Percentiles rank a stretch among this genome's conserved stretches.
Evolutionary conservation across 2,329 filamentous ascomycete genomes (phyloP).

Genomic region (Tolypocladium tundrense): DNA sequence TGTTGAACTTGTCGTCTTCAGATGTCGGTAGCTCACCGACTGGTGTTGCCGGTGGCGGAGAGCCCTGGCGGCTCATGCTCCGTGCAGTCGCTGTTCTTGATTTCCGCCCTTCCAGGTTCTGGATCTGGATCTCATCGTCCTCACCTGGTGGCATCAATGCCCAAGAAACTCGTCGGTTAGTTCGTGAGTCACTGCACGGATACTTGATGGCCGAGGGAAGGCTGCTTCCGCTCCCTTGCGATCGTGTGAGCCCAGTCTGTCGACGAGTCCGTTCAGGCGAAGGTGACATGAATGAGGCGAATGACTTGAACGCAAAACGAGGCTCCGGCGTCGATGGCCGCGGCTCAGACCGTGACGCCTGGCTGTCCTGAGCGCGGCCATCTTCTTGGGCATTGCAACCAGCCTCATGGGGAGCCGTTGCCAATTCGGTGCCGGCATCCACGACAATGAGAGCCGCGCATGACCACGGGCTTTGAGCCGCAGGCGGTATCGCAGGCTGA

Average conservation of each 20-base stretch:
- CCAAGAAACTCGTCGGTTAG: slow-evolving; percentile 26
- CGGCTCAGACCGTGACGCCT: neutral
- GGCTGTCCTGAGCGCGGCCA: neutral
- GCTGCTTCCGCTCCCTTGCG: slow-evolving; percentile 11
- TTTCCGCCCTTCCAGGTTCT: neutral
- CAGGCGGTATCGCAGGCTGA: neutral
- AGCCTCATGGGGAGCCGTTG: neutral
- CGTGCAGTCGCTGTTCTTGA: slow-evolving; percentile 2
- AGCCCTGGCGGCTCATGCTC: slow-evolving; percentile 18
- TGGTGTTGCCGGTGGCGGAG: slow-evolving; percentile 32
- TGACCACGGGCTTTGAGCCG: slow-evolving; percentile 13
- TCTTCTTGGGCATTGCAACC: neutral
- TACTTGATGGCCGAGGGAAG: slow-evolving; percentile 24
- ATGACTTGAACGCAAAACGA: slow-evolving; percentile 38
- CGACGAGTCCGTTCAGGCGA: slow-evolving; percentile 28
- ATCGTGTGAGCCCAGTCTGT: slow-evolving; percentile 7
- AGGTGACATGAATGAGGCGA: slow-evolving; percentile 41
- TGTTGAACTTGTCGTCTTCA: slow-evolving; percentile 28
- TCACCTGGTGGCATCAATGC: slow-evolving; percentile 10
- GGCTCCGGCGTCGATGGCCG: slow-evolving; percentile 33
- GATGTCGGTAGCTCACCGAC: slow-evolving; percentile 23
- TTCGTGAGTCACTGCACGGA: slow-evolving; percentile 16
- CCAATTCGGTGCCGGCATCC: neutral
- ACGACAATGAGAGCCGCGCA: neutral
- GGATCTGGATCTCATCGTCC: neutral